Percentiles rank a stretch among this genome's conserved stretches.
phyloP scores from a whole-genome alignment of 805 yeast species.

The Pachysolen tannophilus region DNA sequence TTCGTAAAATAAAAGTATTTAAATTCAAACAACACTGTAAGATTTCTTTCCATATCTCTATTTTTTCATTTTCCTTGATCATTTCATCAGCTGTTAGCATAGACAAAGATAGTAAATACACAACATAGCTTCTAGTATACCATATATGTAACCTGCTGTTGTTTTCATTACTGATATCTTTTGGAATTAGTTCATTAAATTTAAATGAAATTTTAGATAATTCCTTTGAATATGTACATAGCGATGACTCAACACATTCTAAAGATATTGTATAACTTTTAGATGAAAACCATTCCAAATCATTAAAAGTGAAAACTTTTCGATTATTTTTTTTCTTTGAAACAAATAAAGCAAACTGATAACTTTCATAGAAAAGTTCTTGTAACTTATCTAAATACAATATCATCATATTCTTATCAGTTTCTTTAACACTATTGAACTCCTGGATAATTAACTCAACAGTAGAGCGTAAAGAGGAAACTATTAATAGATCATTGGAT shows the following conservation, averaged over 20 bases:
- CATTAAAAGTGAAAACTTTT: conserved; percentile 14
- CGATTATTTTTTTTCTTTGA: not conserved
- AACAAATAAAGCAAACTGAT: not conserved
- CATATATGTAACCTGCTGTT: conserved; percentile 12
- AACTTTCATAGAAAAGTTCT: conserved; percentile 3
- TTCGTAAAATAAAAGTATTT: no score
- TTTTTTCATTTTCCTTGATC: conserved; percentile 1
- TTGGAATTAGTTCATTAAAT: conserved; percentile 17
- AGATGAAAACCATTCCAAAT: conserved; percentile 33
- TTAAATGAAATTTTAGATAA: conserved; percentile 15
- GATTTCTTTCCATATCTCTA: conserved; percentile 8
- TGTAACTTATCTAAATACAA: not conserved
- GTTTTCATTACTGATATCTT: conserved; percentile 19
- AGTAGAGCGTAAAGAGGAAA: conserved; percentile 12
- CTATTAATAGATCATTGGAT: conserved; percentile 3
- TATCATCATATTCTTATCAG: conserved; percentile 1
- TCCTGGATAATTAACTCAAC: conserved; percentile 11
- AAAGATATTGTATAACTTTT: conserved; percentile 24
- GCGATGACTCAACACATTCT: conserved; percentile 15
- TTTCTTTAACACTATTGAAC: conserved; percentile 8
- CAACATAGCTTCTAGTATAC: conserved; percentile 11
- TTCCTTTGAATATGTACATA: conserved; percentile 10
- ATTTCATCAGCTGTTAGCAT: conserved; percentile 11
- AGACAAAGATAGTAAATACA: conserved; percentile 6
- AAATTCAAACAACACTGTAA: conserved; percentile 9